Evolutionary conservation across 2,329 filamentous ascomycete species (phyloP).

Genomic region (Thielaviopsis euricoi): DNA sequence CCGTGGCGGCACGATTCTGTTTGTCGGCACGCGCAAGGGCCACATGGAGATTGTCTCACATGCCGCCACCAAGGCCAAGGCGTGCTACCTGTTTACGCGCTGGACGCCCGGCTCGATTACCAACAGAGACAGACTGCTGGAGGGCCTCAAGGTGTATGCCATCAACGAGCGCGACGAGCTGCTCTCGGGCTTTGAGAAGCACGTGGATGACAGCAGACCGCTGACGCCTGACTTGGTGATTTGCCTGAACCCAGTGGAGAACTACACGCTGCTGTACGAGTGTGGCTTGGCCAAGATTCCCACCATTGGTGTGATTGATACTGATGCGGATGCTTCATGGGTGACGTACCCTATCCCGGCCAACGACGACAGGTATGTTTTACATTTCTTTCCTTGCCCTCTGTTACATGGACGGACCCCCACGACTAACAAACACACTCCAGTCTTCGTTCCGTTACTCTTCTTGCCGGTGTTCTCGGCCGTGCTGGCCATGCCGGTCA

Average conservation of each 20-base stretch:
- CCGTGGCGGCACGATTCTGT: slow-evolving; percentile 70
- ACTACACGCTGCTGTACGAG: slow-evolving; percentile 78
- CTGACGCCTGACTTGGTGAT: slow-evolving; percentile 82
- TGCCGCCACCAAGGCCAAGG: slow-evolving; percentile 60
- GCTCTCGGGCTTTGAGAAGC: slow-evolving; percentile 45
- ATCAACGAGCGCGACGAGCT: slow-evolving; percentile 57
- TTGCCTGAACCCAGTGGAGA: slow-evolving; percentile 83
- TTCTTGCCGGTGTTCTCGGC: slow-evolving; percentile 75
- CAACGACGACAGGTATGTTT: slow-evolving; percentile 74
- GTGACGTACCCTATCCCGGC: slow-evolving; percentile 94
- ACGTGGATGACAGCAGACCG: slow-evolving; percentile 44
- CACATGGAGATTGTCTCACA: slow-evolving; percentile 68
- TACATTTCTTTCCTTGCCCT: not conserved
- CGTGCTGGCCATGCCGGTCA: slow-evolving; percentile 69
- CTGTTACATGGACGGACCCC: not conserved
- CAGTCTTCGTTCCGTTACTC: slow-evolving; percentile 63
- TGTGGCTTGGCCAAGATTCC: slow-evolving; percentile 78
- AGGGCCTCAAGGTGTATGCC: slow-evolving; percentile 50
- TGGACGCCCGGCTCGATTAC: slow-evolving; percentile 90
- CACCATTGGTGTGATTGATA: slow-evolving; percentile 89
- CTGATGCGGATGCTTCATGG: slow-evolving; percentile 79
- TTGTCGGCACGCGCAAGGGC: slow-evolving; percentile 72
- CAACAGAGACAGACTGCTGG: slow-evolving; percentile 81
- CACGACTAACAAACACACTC: not conserved
- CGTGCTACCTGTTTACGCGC: slow-evolving; percentile 78